Percentiles rank a stretch among this genome's conserved stretches.
phyloP scores from a whole-genome alignment of 1,284 basidiomycete species.

The Apiotrichum sp. region DNA sequence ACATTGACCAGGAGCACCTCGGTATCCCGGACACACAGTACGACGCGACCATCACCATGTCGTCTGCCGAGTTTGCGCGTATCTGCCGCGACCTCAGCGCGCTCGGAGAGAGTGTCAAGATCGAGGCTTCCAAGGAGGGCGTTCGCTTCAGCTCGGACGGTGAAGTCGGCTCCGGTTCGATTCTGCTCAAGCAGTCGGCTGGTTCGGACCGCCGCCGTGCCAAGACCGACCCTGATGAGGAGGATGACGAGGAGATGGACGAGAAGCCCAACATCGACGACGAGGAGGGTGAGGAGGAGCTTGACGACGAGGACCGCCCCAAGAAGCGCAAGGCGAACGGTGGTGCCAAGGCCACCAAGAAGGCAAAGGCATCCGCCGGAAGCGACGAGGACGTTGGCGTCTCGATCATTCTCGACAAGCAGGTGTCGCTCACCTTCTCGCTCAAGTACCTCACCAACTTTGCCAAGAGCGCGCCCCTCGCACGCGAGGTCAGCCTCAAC shows the following conservation, averaged over 20 bases:
- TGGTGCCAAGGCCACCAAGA: constrained; percentile 49
- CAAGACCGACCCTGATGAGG: constrained; percentile 53
- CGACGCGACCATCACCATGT: constrained; percentile 87
- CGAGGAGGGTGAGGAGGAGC: constrained; percentile 49
- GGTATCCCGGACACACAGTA: constrained; percentile 99
- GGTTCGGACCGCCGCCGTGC: constrained; percentile 44
- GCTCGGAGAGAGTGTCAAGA: constrained; percentile 89
- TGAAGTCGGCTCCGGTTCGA: constrained; percentile 85
- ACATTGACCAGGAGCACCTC: constrained; percentile 93
- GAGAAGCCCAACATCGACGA: constrained; percentile 50
- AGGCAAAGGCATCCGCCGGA: constrained; percentile 55
- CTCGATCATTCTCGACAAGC: constrained; percentile 78
- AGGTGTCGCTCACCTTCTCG: constrained; percentile 90
- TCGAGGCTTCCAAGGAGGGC: constrained; percentile 94
- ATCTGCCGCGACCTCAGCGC: constrained; percentile 91
- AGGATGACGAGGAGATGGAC: constrained; percentile 51
- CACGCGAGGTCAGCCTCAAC: constrained; percentile 68
- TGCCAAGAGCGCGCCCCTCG: constrained; percentile 79
- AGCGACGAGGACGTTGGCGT: constrained; percentile 54
- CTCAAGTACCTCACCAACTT: constrained; percentile 98
- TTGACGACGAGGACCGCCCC: constrained; percentile 35
- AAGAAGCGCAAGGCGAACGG: constrained; percentile 45
- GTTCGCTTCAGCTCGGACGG: constrained; percentile 91
- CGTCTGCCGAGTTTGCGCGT: constrained; percentile 77
- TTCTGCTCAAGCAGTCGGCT: constrained; percentile 70